phyloP scores from a whole-genome alignment of 176 grass and related monocot genomes.

The Themeda triandra region DNA sequence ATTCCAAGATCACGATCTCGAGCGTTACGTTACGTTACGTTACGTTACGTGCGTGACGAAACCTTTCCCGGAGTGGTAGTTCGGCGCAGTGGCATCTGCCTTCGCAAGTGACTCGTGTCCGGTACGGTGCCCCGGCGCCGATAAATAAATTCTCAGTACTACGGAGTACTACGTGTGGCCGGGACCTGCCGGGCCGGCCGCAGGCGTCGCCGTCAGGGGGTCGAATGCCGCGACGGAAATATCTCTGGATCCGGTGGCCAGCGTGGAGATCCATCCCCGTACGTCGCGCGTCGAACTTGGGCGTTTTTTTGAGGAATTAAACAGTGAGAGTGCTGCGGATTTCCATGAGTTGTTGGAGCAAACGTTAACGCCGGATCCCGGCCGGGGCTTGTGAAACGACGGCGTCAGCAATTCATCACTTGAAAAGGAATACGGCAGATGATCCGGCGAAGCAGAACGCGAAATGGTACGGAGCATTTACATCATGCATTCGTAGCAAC shows the following conservation, averaged over 20 bases:
- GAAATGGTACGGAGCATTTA: not conserved
- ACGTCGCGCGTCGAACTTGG: not conserved
- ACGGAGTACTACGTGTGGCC: too few species aligned
- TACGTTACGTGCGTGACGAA: not conserved
- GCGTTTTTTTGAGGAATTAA: not conserved
- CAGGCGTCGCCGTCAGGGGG: conserved; percentile 4
- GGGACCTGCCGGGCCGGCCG: not conserved
- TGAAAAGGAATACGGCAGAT: not conserved
- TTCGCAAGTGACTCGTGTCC: not conserved
- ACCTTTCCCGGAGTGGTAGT: not conserved
- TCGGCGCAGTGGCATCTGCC: not conserved
- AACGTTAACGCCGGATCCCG: not conserved
- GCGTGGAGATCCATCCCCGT: not conserved
- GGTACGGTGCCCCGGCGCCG: too few species aligned
- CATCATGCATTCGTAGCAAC: conserved; percentile 2
- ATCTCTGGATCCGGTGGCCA: not conserved
- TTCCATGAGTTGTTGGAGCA: conserved; percentile 15
- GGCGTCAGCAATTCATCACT: not conserved
- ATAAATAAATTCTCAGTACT: too few species aligned
- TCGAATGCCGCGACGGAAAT: not conserved
- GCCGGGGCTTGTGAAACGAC: not conserved
- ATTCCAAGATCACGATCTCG: too few species aligned
- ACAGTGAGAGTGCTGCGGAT: not conserved
- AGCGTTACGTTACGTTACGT: too few species aligned
- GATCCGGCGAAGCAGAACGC: not conserved